A percentile compares a stretch with the other conserved stretches of the same genome.
phyloP scores from a whole-genome alignment of 2,329 filamentous ascomycete genomes.

The Sporothrix sp. region DNA sequence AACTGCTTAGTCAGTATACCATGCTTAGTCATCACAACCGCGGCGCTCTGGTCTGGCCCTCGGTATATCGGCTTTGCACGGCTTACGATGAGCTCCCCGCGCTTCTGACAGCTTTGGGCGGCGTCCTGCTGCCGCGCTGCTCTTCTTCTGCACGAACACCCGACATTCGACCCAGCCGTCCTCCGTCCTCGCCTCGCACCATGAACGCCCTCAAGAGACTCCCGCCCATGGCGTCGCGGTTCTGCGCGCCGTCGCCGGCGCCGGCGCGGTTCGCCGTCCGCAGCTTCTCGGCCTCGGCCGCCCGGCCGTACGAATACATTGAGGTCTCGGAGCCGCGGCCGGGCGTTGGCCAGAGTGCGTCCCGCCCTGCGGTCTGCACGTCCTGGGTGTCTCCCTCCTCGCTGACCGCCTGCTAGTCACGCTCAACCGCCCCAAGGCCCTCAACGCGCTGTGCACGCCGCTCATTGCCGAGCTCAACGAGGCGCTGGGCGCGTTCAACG shows the following conservation, averaged over 20 bases:
- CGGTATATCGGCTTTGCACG: constrained; percentile 17
- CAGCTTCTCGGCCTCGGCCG: constrained; percentile 38
- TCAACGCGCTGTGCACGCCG: constrained; percentile 87
- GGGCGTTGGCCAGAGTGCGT: constrained; percentile 79
- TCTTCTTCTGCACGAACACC: neutral
- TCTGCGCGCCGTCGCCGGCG: constrained; percentile 47
- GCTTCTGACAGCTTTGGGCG: constrained; percentile 6
- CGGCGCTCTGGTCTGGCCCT: constrained; percentile 7
- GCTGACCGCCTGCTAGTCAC: constrained; percentile 57
- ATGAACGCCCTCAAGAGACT: constrained; percentile 50
- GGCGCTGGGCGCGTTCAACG: constrained; percentile 61
- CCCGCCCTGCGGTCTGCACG: no score
- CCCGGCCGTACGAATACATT: constrained; percentile 63
- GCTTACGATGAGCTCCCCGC: constrained; percentile 13
- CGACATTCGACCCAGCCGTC: neutral
- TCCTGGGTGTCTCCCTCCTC: neutral
- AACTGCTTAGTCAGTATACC: constrained; percentile 2
- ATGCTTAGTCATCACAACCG: neutral
- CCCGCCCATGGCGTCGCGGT: constrained; percentile 50
- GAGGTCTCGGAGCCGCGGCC: constrained; percentile 72
- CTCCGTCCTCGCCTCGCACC: constrained; percentile 13
- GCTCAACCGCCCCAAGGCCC: constrained; percentile 84
- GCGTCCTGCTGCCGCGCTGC: no score
- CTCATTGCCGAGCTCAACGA: constrained; percentile 84
- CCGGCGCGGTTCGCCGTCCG: constrained; percentile 41